Evolutionary conservation across 2,329 filamentous ascomycete species (phyloP), one percentile per base, ranked within the genome.

Genomic region (Aspergillus sp.): DNA sequence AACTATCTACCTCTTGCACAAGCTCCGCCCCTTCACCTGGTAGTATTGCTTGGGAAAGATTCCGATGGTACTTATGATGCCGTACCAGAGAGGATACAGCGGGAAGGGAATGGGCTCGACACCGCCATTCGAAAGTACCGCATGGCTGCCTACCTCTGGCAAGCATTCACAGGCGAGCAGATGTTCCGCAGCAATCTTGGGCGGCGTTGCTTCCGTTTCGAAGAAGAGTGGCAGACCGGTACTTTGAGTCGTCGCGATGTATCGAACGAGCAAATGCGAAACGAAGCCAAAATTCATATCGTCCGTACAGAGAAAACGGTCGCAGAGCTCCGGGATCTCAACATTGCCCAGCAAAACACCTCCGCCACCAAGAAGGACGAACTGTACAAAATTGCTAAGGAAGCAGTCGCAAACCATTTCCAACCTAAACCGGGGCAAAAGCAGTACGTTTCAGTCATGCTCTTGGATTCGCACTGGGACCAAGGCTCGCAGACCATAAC

Each of bases 141-240:
- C 50, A 96, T 95, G 86, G 86, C 90, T 12, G 91, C 89, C 26
- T 96, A 97, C 62, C 75, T 97, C 10, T 97, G 93, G 90, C 93
- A 98, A 64, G 89, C 90, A 6, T 97, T 95, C 59, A 97, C 91
- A 0, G 89, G 88, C 6, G 93, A 98, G 65, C 90, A 97, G 64
- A 97, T 97, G 91, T 86, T 82, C 64, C 83, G 89, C 50, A 87
- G 95, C 62, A 87, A 85, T 48, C 81, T 97, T 53, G 90, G 90
- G 7, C 80, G 91, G 46, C 82, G 91, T 45, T 84, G 81, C 42
- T 97, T 96, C 66, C 79, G 90, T 35, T 90, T 95, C 50, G 93
- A 97, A 57, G 93, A 98, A 66, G 88, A 95, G 62, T 97, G 93
- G 93, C 87, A 87, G 48, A 81, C 82, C 3, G 90, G 90, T 6